Evolutionary conservation across 2,329 filamentous ascomycete genomes (phyloP), one percentile per base, ranked within the genome.

Genomic region (Pseudogymnoascus sp.): DNA sequence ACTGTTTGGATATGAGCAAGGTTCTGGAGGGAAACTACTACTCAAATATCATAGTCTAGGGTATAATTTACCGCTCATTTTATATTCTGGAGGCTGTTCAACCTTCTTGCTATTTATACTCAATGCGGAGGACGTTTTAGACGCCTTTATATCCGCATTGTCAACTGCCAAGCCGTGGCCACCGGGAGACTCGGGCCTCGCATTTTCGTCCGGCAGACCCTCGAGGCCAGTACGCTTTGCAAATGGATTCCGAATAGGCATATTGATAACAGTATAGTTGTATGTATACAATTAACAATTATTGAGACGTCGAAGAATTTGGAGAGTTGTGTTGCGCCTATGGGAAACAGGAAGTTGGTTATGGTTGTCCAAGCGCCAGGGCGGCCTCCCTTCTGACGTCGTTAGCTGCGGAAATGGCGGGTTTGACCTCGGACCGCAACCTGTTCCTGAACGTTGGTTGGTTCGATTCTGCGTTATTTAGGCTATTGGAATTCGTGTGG

Each of bases 211-310:
- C 37, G 65, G 62, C 11, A 37, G 18, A 38, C 37, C 52, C 37
- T 38, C 40, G 35, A 21, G 35, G 23, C 80, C 83, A 61, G 82
- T 76, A 61, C 84, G 86, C 70, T 84, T 83, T 62, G 82, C 78
- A 72, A 91, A 89, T 31, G 88, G 86, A 74, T 91, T 91, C 68
- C 88, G 86, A 72, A 91, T 89, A 18, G 78, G 83, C 87, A 90
- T 90, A 63, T 67, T 78, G 62, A 63, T 38, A 52, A 49, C 43
- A 55, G n/a, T 55, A 33, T 33, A 18, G 16, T 55, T 55, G 49
- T 55, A 55, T 55, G 28, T 55, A 55, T 55, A 55, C 28, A 33
- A 33, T 55, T 55, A 55, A 9, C 49, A 55, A 55, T 55, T 55
- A 33, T 55, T 6, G 49, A 21, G 23, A 4, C 8, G 49, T 55